Base-by-base conservation (phyloP, 2,329 filamentous ascomycete genomes). In the Aspergillus proliferans region DNA sequence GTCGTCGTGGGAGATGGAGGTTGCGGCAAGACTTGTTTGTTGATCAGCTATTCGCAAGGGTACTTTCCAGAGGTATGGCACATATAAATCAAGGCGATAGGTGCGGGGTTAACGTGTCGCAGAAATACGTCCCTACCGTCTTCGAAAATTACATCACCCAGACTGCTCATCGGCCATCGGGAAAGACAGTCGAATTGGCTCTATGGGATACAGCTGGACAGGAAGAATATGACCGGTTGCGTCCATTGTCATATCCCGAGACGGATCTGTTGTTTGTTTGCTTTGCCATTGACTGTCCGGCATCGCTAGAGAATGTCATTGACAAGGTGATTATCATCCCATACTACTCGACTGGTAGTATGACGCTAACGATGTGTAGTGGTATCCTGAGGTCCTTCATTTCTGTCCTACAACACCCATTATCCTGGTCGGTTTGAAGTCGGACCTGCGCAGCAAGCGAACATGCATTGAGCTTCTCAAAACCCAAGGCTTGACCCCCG, bases 101-200 rank as follows among this genome's bases (percentile, higher is more conserved):
- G 14, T 26, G n/a, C 9, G 21, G 42, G 33, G 12, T 10, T 39
- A 18, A 39, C 18, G 9, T 43, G 18, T 15, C 19, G 21, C 44
- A 98, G 93, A 97, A 96, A 97, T 98, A 98, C 64, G 93, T 98
- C 38, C 93, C 93, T 3, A 98, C 93, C 2, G 93, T 98, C 46
- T 98, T 98, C 70, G 93, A 98, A 68, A 98, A 98, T 77, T 98
- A 98, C 81, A 97, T 98, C 74, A 96, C 93, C 47, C 92, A 95
- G 71, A 94, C 92, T 49, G 87, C 85, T 52, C 93, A 98, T 73
- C 83, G 84, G 56, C 82, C 84, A 41, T 88, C 86, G 10, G 91
- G 92, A 65, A 97, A 96, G 79, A 91, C 86, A 50, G 90, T 98
- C 58, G 93, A 98, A 75, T 82, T 98, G 53, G 93, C 93, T 38